These are phyloP conservation scores for Ophiostoma sp. DNA, from an alignment of 2,329 filamentous ascomycete genomes.

Conservation along the genomic window DNA sequence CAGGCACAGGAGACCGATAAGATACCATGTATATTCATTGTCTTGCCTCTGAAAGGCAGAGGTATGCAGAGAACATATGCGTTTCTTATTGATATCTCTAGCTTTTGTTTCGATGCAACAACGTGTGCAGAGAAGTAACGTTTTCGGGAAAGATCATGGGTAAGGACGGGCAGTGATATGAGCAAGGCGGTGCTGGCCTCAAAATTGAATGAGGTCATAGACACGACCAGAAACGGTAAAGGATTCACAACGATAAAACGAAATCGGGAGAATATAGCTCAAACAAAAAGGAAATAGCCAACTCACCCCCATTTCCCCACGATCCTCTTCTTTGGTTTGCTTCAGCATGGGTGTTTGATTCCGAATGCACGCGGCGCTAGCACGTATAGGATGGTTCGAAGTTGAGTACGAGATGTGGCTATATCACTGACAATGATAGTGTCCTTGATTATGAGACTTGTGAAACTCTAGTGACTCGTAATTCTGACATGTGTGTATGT, in stretches of 20 bases:
- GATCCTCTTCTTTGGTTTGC: neutral
- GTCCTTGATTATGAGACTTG: neutral
- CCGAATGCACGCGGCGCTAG: neutral
- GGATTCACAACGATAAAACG: neutral
- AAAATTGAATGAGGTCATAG: neutral
- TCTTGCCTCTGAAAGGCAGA: neutral
- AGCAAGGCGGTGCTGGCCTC: neutral
- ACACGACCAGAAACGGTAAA: neutral
- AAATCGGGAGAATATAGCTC: neutral
- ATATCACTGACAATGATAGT: neutral
- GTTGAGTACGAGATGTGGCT: neutral
- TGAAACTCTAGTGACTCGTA: neutral
- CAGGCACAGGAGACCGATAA: neutral
- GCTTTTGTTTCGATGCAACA: neutral
- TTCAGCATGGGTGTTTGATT: neutral
- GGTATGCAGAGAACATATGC: neutral
- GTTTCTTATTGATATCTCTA: neutral
- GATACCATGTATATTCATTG: neutral
- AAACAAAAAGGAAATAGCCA: neutral
- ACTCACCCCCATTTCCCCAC: neutral
- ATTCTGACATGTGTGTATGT: neutral
- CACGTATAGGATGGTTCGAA: neutral
- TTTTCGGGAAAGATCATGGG: neutral
- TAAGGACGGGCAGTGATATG: neutral
- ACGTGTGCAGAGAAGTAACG: neutral